Evolutionary conservation across 2,329 filamentous ascomycete species (phyloP).

Genomic region (Fusarium ambrosium): DNA sequence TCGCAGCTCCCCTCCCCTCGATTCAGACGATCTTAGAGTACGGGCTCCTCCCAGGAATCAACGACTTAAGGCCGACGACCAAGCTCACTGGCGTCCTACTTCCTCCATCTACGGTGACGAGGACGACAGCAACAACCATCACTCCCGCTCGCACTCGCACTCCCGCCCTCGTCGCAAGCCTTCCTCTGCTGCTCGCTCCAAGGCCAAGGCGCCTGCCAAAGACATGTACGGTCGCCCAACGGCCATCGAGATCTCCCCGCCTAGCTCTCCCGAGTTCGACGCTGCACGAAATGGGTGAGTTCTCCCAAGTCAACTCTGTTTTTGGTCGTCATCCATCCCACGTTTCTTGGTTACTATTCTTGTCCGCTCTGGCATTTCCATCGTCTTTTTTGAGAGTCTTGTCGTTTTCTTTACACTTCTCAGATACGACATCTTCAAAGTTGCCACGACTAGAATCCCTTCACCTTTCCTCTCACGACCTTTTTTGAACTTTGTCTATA

Average conservation of each 20-base stretch:
- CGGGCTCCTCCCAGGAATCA: slow-evolving; percentile 55
- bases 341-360: slow-evolving; percentile 33
- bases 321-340: background rate
- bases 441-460: background rate
- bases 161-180: slow-evolving; percentile 5
- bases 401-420: background rate
- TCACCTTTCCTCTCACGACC: background rate
- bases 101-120: slow-evolving; percentile 66
- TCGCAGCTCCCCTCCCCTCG: slow-evolving; percentile 43
- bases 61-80: slow-evolving; percentile 47
- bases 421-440: background rate
- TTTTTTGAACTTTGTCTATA: background rate
- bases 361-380: slow-evolving; percentile 3
- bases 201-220: slow-evolving; percentile 45
- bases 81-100: slow-evolving; percentile 57
- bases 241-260: slow-evolving; percentile 68
- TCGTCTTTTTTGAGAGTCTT: slow-evolving; percentile 7
- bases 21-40: slow-evolving; percentile 38
- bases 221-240: slow-evolving; percentile 45
- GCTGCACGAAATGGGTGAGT: slow-evolving; percentile 59
- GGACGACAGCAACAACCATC: slow-evolving; percentile 28
- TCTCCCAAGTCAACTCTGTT: slow-evolving; percentile 15
- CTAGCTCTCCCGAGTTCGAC: slow-evolving; percentile 67
- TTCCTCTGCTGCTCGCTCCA: slow-evolving; percentile 55
- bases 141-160: slow-evolving; percentile 25